Conservation (phyloP, 768 basidiomycete species). For the Pleurotus djamor region DNA sequence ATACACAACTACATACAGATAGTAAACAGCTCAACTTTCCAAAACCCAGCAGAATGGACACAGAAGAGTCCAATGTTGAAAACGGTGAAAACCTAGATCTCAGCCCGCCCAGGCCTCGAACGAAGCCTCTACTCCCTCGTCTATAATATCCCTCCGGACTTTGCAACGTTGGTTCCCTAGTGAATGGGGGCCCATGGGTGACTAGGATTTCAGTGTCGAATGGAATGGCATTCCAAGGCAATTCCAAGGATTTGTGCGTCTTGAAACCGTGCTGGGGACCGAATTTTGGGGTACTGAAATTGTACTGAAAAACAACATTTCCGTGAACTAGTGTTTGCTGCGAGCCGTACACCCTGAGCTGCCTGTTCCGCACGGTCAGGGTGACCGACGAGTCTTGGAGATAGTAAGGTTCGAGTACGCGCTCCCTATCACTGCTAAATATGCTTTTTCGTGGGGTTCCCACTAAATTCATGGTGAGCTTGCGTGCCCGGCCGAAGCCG, state of each 20-base stretch:
- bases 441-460: too few species aligned
- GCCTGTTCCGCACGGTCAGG: constrained; percentile 24
- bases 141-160: too few species aligned
- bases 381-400: constrained; percentile 28
- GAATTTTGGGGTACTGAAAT: constrained; percentile 33
- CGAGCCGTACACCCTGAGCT: constrained; percentile 32
- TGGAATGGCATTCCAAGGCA: constrained; percentile 28
- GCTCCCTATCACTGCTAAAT: constrained; percentile 28
- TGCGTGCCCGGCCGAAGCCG: too few species aligned
- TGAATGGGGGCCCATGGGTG: constrained; percentile 38
- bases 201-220: constrained; percentile 33
- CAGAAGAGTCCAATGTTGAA: too few species aligned
- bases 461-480: too few species aligned
- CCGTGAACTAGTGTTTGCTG: constrained; percentile 36
- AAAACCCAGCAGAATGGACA: too few species aligned
- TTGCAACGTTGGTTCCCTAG: neutral
- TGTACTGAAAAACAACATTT: constrained; percentile 17
- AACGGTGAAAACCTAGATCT: too few species aligned
- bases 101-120: too few species aligned
- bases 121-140: too few species aligned
- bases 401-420: constrained; percentile 27
- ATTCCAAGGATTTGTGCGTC: constrained; percentile 8
- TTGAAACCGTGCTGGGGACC: neutral
- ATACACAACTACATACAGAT: too few species aligned
- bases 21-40: too few species aligned